phyloP scores from a whole-genome alignment of 1,139 yeast genomes.

The Yamadazyma jaroonii region DNA sequence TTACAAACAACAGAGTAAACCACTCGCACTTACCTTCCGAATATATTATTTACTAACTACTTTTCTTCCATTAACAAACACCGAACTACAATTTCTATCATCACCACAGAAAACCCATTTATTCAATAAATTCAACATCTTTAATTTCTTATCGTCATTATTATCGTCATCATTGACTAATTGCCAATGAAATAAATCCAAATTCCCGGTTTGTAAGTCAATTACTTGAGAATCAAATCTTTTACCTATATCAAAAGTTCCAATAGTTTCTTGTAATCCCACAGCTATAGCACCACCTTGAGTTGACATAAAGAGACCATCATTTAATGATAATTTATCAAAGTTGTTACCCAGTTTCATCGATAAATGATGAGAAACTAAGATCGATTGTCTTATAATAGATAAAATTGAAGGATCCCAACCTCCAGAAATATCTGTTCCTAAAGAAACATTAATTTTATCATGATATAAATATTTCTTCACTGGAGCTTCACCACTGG shows the following conservation, averaged over 20 bases:
- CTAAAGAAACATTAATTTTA: slow-evolving; percentile 76
- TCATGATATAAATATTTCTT: slow-evolving; percentile 59
- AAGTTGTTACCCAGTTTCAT: slow-evolving; percentile 42
- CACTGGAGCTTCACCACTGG: slow-evolving; percentile 90
- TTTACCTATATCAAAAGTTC: slow-evolving; percentile 74
- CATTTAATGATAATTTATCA: slow-evolving; percentile 58
- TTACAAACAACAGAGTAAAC: too few species aligned
- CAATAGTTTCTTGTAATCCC: slow-evolving; percentile 54
- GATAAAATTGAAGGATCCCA: slow-evolving; percentile 75
- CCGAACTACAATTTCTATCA: slow-evolving; percentile 77
- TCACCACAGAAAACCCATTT: slow-evolving; percentile 97
- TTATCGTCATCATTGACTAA: slow-evolving; percentile 18
- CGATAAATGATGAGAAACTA: slow-evolving; percentile 82
- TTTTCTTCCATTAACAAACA: slow-evolving; percentile 78
- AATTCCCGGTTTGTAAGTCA: slow-evolving; percentile 48
- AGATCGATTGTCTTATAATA: slow-evolving; percentile 72
- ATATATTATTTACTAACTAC: slow-evolving; percentile 48
- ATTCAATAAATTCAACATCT: slow-evolving; percentile 51
- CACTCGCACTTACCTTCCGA: too few species aligned
- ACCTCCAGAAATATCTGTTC: slow-evolving; percentile 94
- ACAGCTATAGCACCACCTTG: slow-evolving; percentile 87
- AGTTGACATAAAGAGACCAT: slow-evolving; percentile 80
- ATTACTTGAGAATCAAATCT: slow-evolving; percentile 82
- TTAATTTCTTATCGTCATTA: slow-evolving; percentile 27
- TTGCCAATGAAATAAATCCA: slow-evolving; percentile 80